A percentile compares a stretch with the other conserved stretches of the same genome.
Evolutionary conservation across 371 early-diverging fungal genomes (phyloP).

Genomic region (Paraphysoderma sedebokerense): DNA sequence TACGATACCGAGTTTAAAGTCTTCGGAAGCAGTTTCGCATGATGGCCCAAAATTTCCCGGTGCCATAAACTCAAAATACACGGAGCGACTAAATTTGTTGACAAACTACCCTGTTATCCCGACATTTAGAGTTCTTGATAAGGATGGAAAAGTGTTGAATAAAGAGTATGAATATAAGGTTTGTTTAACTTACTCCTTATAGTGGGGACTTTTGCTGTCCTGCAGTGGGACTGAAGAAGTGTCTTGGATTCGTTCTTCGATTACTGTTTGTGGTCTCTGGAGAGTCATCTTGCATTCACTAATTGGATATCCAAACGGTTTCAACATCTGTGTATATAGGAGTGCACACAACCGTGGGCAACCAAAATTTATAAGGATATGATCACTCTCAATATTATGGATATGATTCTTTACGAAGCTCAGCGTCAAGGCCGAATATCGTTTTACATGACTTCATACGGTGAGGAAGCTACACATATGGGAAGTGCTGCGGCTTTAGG

Average conservation of each 20-base stretch:
- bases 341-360: conserved; percentile 48
- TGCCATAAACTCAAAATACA: conserved; percentile 23
- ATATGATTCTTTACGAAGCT: conserved; percentile 88
- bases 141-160: conserved; percentile 56
- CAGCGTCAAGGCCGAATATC: conserved; percentile 95
- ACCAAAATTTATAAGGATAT: conserved; percentile 73
- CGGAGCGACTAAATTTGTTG: conserved; percentile 26
- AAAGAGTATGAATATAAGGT: conserved; percentile 55
- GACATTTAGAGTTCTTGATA: conserved; percentile 87
- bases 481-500: conserved; percentile 79
- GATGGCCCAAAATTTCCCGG: conserved; percentile 16
- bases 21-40: no score
- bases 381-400: conserved; percentile 78
- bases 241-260: no score
- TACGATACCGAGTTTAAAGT: no score
- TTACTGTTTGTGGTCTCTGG: no score
- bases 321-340: no score
- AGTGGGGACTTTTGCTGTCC: no score
- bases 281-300: conserved; percentile 1
- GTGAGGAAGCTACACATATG: conserved; percentile 86
- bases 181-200: no score
- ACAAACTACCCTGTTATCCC: conserved; percentile 42
- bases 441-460: conserved; percentile 96
- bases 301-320: conserved; percentile 19
- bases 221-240: no score